Evolutionary conservation across 495 filamentous ascomycete species (phyloP), one percentile per base, ranked within the genome.

Genomic region (Penicillium alfredii): DNA sequence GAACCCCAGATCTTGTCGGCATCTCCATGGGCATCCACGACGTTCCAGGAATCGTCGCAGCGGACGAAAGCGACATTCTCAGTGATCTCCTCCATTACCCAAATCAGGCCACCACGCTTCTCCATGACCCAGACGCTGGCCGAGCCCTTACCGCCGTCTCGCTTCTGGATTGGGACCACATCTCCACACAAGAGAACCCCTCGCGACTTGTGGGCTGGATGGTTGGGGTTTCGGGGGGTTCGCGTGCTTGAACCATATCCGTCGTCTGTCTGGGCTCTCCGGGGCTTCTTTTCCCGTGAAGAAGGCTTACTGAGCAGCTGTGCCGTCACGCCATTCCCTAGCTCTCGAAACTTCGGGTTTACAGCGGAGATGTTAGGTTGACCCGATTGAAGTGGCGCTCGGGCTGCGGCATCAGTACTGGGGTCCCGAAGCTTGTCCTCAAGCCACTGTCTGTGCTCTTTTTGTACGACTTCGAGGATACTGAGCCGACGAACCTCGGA

Each of bases 111-210:
- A 29, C 88, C 85, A 27, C 77, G 76, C 56, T 98, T 98, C 60
- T 98, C 92, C 67, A 96, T 97, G 0, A 97, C 92, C 92, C 92
- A 98, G 19, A 98, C 67, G 56, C 88, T 96, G 22, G 92, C 92
- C 22, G 89, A 84, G 1, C 93, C 92, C 1, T 80, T 88, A 11
- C 81, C 74, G 6, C 93, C 93, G 55, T 98, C 93, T 35, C 89
- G 80, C 58, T 97, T 98, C 61, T 84, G 78, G 42, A 98, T 97
- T 1, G 92, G 90, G 3, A 98, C 90, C 11, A 98, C 93, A 58
- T 98, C 92, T 24, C 92, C 92, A 55, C 92, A 98, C 2, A 98
- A 72, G 36, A 98, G 58, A 23, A 98, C 92, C 3, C 92, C 92
- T 40, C 92, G 79, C 29, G 87, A 92, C 45, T 88, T 88, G 47